Evolutionary conservation across 306 rosid species (phyloP).

Genomic region (Spatholobus suberectus): DNA sequence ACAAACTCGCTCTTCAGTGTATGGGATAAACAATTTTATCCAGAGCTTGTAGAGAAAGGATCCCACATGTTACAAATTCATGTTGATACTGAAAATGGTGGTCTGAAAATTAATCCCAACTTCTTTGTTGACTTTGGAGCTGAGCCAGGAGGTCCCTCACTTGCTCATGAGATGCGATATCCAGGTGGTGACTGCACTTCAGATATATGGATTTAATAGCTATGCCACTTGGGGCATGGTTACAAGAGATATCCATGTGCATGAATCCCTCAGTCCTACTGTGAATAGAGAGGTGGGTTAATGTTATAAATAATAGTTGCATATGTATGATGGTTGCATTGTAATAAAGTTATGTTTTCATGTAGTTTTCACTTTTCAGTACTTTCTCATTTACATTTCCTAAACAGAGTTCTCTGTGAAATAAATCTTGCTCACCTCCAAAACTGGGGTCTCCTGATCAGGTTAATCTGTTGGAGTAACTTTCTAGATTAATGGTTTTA

Average conservation of each 20-base stretch:
- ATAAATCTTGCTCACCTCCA: not conserved
- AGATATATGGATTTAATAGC: conserved; percentile 67
- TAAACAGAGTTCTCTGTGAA: not conserved
- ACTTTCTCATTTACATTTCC: conserved; percentile 1
- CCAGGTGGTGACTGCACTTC: conserved; percentile 91
- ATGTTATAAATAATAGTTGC: not conserved
- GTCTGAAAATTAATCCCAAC: conserved; percentile 58
- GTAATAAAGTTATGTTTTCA: not conserved
- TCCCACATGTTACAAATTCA: conserved; percentile 80
- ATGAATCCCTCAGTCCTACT: not conserved
- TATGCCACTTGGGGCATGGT: not conserved
- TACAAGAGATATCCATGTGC: not conserved
- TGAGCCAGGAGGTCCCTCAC: conserved; percentile 77
- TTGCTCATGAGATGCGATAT: conserved; percentile 81
- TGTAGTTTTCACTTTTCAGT: not conserved
- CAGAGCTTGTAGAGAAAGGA: conserved; percentile 68
- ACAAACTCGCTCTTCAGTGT: conserved; percentile 77
- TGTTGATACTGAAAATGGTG: conserved; percentile 66
- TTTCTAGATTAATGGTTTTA: not conserved
- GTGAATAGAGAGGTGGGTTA: not conserved
- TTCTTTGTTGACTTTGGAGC: conserved; percentile 76
- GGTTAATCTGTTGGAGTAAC: not conserved
- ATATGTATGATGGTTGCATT: not conserved
- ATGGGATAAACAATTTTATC: conserved; percentile 85
- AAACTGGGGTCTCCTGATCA: not conserved